phyloP scores from a whole-genome alignment of 805 yeast genomes.

The Zygosaccharomyces pseudorouxii region DNA sequence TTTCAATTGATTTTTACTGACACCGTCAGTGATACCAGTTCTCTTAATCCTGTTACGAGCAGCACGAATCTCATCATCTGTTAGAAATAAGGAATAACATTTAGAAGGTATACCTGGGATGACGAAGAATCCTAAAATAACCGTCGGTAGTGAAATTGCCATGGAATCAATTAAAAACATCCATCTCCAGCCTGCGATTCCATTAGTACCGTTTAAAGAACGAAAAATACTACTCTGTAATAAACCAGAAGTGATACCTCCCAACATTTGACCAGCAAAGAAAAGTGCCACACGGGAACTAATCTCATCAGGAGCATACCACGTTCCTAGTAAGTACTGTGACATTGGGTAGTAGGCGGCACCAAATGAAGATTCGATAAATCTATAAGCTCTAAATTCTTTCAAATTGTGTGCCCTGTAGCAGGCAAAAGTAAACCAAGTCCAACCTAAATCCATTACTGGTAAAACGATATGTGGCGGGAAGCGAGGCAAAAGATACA shows the following conservation, averaged over 20 bases:
- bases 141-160: constrained; percentile 45
- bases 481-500: constrained; percentile 51
- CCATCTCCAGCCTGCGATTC: constrained; percentile 63
- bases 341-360: constrained; percentile 62
- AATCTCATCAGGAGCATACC: constrained; percentile 57
- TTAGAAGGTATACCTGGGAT: constrained; percentile 60
- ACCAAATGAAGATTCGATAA: constrained; percentile 66
- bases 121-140: constrained; percentile 43
- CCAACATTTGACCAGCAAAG: constrained; percentile 47
- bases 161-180: constrained; percentile 61
- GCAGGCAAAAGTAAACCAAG: constrained; percentile 55
- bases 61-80: constrained; percentile 55
- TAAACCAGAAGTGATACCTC: constrained; percentile 54
- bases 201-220: constrained; percentile 41
- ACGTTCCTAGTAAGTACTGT: constrained; percentile 55
- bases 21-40: constrained; percentile 33
- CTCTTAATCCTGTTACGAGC: constrained; percentile 44
- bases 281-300: constrained; percentile 59
- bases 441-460: constrained; percentile 61
- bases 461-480: constrained; percentile 50
- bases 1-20: constrained; percentile 26
- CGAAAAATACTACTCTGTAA: constrained; percentile 43
- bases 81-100: constrained; percentile 50
- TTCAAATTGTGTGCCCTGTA: constrained; percentile 46
- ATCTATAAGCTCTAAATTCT: constrained; percentile 57